These are phyloP conservation scores for Penicillium sp. DNA, from an alignment of 2,329 filamentous ascomycete genomes.

Conservation along the genomic window DNA sequence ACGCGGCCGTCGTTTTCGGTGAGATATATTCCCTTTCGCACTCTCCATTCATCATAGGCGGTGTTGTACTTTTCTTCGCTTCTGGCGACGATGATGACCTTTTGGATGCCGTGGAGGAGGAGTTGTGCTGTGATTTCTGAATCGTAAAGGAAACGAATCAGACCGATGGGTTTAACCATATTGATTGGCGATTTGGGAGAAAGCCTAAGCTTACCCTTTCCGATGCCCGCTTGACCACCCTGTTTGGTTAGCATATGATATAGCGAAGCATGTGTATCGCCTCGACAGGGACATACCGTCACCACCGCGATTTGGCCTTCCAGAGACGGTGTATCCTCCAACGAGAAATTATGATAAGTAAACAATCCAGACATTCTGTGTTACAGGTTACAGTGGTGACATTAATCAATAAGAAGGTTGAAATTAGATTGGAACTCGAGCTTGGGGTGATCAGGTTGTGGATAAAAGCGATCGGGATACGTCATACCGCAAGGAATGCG, in stretches of 20 bases:
- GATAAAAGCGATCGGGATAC: neutral
- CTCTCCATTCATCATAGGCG: constrained; percentile 28
- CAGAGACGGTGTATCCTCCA: constrained; percentile 29
- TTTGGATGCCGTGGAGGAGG: constrained; percentile 32
- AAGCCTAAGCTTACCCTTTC: constrained; percentile 19
- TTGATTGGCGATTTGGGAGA: neutral
- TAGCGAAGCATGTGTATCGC: too few species aligned
- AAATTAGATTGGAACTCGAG: neutral
- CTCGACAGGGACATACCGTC: constrained; percentile 20
- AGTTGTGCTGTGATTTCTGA: constrained; percentile 33
- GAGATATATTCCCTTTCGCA: constrained; percentile 17
- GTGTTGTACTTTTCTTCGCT: constrained; percentile 24
- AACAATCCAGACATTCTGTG: constrained; percentile 29
- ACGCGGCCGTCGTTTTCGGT: constrained; percentile 21
- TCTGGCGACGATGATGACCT: constrained; percentile 33
- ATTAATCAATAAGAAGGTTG: neutral
- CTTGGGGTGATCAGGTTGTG: neutral
- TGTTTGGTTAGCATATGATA: neutral
- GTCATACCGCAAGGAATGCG: neutral
- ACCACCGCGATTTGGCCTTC: constrained; percentile 33
- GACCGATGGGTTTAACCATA: neutral
- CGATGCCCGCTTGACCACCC: constrained; percentile 35
- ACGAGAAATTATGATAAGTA: constrained; percentile 30
- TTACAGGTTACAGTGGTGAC: neutral
- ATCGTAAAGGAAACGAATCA: neutral